phyloP scores from a whole-genome alignment of 208 protist species.

The Naegleria fowleri region DNA sequence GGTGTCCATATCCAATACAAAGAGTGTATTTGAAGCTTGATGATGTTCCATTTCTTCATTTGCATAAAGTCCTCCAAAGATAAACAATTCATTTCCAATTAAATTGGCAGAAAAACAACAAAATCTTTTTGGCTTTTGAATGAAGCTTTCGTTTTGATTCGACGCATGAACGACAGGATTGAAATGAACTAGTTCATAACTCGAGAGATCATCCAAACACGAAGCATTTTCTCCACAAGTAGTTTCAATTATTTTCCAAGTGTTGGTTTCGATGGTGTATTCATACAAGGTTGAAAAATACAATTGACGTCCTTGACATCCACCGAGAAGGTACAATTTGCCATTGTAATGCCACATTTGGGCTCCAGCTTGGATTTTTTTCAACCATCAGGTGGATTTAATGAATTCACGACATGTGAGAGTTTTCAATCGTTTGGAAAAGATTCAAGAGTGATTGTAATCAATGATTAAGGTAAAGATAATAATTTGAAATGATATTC shows the following conservation, averaged over 20 bases:
- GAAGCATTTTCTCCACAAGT: neutral
- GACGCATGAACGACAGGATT: neutral
- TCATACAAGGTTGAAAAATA: neutral
- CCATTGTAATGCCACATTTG: constrained; percentile 4
- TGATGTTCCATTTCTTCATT: neutral
- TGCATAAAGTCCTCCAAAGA: neutral
- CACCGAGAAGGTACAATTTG: neutral
- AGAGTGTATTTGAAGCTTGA: neutral
- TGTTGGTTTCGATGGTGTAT: neutral
- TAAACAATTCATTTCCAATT: neutral
- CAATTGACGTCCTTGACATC: neutral
- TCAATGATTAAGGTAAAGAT: too few relatives aligned
- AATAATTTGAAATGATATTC: too few relatives aligned
- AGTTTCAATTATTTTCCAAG: neutral
- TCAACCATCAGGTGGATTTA: too few relatives aligned
- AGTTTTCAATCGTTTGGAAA: too few relatives aligned
- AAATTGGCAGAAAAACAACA: neutral
- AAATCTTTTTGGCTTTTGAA: neutral
- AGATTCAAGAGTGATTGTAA: too few relatives aligned
- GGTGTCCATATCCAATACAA: neutral
- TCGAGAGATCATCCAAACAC: too few relatives aligned
- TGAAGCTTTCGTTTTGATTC: neutral
- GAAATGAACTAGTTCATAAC: neutral
- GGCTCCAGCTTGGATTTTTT: too few relatives aligned
- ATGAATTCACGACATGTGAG: too few relatives aligned